phyloP scores from a whole-genome alignment of 306 rosid species.

The Trifolium pratense region DNA sequence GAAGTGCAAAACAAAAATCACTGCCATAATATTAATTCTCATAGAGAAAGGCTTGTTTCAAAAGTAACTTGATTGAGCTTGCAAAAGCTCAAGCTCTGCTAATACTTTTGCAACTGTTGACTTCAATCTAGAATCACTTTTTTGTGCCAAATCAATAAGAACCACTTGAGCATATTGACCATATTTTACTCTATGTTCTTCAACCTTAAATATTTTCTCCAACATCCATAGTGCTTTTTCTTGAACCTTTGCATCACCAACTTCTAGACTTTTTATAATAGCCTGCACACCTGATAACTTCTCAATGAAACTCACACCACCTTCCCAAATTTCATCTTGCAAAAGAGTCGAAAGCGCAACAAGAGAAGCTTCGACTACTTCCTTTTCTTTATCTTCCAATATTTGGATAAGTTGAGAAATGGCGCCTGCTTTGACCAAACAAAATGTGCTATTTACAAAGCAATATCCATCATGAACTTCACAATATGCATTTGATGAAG shows the following conservation, averaged over 20 bases:
- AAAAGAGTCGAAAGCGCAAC: conserved; percentile 73
- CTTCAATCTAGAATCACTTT: conserved; percentile 73
- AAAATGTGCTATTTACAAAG: conserved; percentile 68
- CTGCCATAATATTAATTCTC: conserved; percentile 16
- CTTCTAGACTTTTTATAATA: conserved; percentile 60
- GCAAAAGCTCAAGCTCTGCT: conserved; percentile 77
- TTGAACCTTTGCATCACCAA: conserved; percentile 63
- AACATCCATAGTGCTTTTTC: conserved; percentile 84
- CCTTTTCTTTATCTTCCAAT: conserved; percentile 67
- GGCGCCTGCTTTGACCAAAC: conserved; percentile 84
- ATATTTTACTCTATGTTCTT: conserved; percentile 62
- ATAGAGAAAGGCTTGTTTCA: conserved; percentile 45
- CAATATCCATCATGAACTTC: conserved; percentile 80
- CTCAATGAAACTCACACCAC: conserved; percentile 70
- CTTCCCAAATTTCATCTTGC: conserved; percentile 77
- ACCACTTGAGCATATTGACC: conserved; percentile 76
- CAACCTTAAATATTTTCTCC: conserved; percentile 74
- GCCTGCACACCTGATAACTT: conserved; percentile 65
- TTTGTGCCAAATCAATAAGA: conserved; percentile 83
- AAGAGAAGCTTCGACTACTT: conserved; percentile 76
- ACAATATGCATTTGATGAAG: conserved; percentile 59
- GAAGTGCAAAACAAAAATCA: conserved; percentile 37
- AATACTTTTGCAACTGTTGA: conserved; percentile 73
- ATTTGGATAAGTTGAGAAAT: conserved; percentile 62
- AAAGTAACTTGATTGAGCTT: conserved; percentile 74